phyloP scores from a whole-genome alignment of 495 filamentous ascomycete species.

The Trichoderma orchidacearum region DNA sequence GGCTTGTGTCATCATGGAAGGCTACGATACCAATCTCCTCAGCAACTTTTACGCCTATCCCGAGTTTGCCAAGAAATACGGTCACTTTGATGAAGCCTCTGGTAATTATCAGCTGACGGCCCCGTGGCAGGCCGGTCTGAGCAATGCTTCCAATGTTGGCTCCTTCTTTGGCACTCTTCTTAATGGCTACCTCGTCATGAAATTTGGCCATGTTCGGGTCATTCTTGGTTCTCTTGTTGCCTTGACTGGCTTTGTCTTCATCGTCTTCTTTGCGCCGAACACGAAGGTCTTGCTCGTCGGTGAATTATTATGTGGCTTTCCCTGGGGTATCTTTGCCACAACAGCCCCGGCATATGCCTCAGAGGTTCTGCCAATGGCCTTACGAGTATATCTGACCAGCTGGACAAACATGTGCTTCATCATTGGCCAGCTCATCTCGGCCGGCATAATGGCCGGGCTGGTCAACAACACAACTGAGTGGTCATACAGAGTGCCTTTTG shows the following conservation, averaged over 20 bases:
- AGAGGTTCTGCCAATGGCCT: slow-evolving; percentile 25
- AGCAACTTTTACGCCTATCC: slow-evolving; percentile 14
- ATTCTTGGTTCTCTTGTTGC: slow-evolving; percentile 20
- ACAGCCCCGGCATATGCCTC: slow-evolving; percentile 25
- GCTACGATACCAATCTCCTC: slow-evolving; percentile 6
- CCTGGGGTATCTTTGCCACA: slow-evolving; percentile 35
- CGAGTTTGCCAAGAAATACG: slow-evolving; percentile 17
- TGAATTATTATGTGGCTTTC: slow-evolving; percentile 28
- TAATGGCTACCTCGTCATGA: slow-evolving; percentile 22
- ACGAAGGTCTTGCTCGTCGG: slow-evolving; percentile 22
- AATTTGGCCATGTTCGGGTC: slow-evolving; percentile 25
- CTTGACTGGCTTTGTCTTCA: slow-evolving; percentile 27
- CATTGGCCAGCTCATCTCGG: slow-evolving; percentile 27
- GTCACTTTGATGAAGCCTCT: slow-evolving; percentile 16
- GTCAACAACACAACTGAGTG: slow-evolving; percentile 33
- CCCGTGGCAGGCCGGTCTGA: slow-evolving; percentile 27
- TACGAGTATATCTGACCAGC: slow-evolving; percentile 26
- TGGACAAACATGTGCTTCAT: slow-evolving; percentile 31
- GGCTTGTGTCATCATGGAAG: slow-evolving; percentile 4
- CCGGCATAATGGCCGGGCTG: slow-evolving; percentile 35
- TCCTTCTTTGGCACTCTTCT: slow-evolving; percentile 26
- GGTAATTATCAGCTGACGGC: slow-evolving; percentile 15
- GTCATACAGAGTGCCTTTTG: slow-evolving; percentile 47
- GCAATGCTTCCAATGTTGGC: slow-evolving; percentile 21
- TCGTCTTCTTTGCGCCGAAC: slow-evolving; percentile 26